These are phyloP conservation scores for Ganoderma meredithae DNA, from an alignment of 1,284 basidiomycete species.

Conservation along the genomic window DNA sequence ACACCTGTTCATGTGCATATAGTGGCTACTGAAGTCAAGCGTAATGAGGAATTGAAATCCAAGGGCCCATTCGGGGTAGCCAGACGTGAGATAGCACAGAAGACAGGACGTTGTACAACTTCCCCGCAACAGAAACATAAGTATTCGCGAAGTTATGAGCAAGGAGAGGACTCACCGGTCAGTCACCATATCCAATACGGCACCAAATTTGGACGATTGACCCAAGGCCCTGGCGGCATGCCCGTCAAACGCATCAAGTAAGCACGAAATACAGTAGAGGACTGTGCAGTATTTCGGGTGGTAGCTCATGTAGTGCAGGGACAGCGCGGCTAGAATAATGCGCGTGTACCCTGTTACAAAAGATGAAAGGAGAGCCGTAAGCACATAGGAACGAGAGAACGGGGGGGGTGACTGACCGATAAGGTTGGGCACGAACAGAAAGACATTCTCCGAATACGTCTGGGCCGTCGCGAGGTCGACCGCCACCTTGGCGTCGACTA, in stretches of 20 bases:
- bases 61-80: conserved; percentile 85
- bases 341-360: conserved; percentile 78
- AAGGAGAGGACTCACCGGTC: conserved; percentile 73
- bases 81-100: conserved; percentile 92
- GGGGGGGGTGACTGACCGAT: conserved; percentile 68
- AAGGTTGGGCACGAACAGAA: conserved; percentile 95
- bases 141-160: not conserved
- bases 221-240: conserved; percentile 90
- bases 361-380: not conserved
- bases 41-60: conserved; percentile 96
- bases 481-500: conserved; percentile 81
- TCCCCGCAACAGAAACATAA: conserved; percentile 15
- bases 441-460: conserved; percentile 90
- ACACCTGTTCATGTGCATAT: conserved; percentile 99
- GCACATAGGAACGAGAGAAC: conserved; percentile 14
- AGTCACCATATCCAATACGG: conserved; percentile 99
- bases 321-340: conserved; percentile 89
- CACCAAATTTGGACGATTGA: conserved; percentile 96
- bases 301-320: conserved; percentile 93
- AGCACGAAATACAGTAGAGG: conserved; percentile 90
- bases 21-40: conserved; percentile 98
- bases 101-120: conserved; percentile 97
- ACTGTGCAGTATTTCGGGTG: conserved; percentile 94
- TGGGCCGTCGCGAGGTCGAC: conserved; percentile 87
- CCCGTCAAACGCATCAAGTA: conserved; percentile 96